Conservation (phyloP, 1,284 basidiomycete species). For the Ceraceosorus bombacis region DNA sequence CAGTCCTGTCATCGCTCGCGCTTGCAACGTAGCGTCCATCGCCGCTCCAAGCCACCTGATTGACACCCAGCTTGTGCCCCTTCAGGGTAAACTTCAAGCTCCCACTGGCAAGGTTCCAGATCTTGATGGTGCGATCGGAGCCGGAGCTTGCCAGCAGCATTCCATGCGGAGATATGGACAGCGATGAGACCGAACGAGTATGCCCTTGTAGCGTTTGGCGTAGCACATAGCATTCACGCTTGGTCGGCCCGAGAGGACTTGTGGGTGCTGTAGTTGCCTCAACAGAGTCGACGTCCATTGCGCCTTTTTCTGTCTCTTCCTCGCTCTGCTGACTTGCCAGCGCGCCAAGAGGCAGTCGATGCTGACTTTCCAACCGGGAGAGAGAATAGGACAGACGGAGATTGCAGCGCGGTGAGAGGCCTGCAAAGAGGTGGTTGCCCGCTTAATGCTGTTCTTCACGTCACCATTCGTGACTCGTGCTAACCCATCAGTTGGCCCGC, state of each 20-base stretch:
- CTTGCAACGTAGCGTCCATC: conserved; percentile 34
- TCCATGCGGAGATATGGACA: conserved; percentile 53
- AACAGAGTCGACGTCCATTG: not conserved
- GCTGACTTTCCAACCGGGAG: too few species aligned
- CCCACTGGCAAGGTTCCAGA: conserved; percentile 25
- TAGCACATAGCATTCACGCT: conserved; percentile 17
- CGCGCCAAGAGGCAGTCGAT: too few species aligned
- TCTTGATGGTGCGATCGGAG: conserved; percentile 49
- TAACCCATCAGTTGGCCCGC: too few species aligned
- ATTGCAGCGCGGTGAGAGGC: too few species aligned
- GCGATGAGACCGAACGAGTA: conserved; percentile 49
- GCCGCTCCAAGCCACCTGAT: conserved; percentile 36
- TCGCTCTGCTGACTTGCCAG: too few species aligned
- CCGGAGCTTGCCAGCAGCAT: conserved; percentile 42
- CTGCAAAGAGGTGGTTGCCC: too few species aligned
- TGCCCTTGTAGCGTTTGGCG: conserved; percentile 51
- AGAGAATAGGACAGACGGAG: too few species aligned
- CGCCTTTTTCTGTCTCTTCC: not conserved
- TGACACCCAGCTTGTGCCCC: conserved; percentile 28
- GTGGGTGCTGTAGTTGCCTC: not conserved
- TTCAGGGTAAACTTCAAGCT: conserved; percentile 20
- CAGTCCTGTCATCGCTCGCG: conserved; percentile 34
- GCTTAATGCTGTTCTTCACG: too few species aligned
- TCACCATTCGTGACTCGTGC: too few species aligned
- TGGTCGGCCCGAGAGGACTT: not conserved